Conservation (phyloP, 2,329 filamentous ascomycete species). For the Cryphonectria naterciae region DNA sequence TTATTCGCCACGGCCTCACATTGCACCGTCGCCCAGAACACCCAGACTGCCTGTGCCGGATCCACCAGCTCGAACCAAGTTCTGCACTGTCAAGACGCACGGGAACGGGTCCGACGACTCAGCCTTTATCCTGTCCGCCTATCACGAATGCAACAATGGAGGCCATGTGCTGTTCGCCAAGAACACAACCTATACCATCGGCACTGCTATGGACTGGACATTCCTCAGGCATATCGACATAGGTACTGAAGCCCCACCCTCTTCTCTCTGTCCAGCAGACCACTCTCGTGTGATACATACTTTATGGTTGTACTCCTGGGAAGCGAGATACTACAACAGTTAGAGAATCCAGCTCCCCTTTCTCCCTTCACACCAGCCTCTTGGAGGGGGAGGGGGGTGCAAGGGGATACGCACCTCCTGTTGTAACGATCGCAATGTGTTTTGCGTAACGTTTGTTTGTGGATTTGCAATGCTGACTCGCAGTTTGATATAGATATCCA, state of each 20-base stretch:
- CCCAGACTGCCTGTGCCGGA: constrained; percentile 36
- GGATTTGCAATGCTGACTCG: constrained; percentile 22
- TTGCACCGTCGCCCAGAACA: constrained; percentile 31
- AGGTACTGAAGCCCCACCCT: constrained; percentile 40
- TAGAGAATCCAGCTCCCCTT: not conserved
- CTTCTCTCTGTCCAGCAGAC: not conserved
- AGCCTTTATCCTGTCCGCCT: constrained; percentile 50
- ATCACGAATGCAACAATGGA: constrained; percentile 61
- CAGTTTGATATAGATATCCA: constrained; percentile 33
- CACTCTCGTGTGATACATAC: not conserved
- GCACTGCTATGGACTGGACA: constrained; percentile 65
- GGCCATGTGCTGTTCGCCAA: constrained; percentile 61
- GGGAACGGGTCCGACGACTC: constrained; percentile 40
- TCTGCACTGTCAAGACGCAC: constrained; percentile 61
- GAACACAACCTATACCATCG: constrained; percentile 60
- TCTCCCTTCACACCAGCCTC: not conserved
- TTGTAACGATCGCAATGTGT: not conserved
- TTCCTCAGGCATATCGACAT: constrained; percentile 65
- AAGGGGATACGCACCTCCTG: constrained; percentile 27
- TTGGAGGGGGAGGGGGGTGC: not conserved
- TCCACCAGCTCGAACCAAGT: constrained; percentile 44
- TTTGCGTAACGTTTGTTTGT: constrained; percentile 6
- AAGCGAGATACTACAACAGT: not conserved
- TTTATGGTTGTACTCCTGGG: not conserved
- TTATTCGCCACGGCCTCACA: constrained; percentile 30